Base-by-base conservation (phyloP, 2,329 filamentous ascomycete species). In the Cordyceps farinosa region DNA sequence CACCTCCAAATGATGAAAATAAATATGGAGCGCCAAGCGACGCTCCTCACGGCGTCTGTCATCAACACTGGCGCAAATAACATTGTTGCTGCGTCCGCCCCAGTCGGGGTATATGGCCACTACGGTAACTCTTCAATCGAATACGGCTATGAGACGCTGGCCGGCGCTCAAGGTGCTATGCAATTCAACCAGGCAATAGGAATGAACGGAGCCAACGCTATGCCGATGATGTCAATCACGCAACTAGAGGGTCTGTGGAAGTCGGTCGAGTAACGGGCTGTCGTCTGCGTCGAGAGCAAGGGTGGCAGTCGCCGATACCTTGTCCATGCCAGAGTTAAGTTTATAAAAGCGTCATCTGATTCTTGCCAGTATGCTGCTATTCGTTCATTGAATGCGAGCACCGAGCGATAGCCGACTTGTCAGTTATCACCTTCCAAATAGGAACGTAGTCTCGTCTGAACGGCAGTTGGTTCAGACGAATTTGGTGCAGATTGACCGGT, bases 101-200 rank as follows among this genome's bases (percentile, higher is more conserved):
- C 62, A 2, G 40, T 50, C 4, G 50, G 32, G 5, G 3, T 50
- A 11, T 11, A 60, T 42, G 51, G 56, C 34, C 59, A 55, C 6
- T 47, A 22, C 4, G 62, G 62, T 32, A 61, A 45, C n/a, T 51
- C 22, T 6, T 13, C 51, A 3, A 52, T 45, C 13, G 29, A 51
- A n/a, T 64, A 51, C 29, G 56, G 56, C 5, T 61, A 64, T 34
- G 62, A 61, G 34, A 64, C 56, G 6, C 48, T 44, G 29, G 51
- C 29, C 2, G 51, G 50, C 2, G 62, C 56, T 3, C 51, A 44
- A 22, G 51, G 44, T 13, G 62, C 57, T 17, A 29, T 29, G 17
- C 57, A 64, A 36, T 64, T 51, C 29, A 42, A 57, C 3, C 50
- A 61, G 56, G 62, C 27, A 10, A 11, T 30, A 22, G n/a, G 51